Evolutionary conservation across 202 grass and related monocot genomes (phyloP).

Genomic region (Zizania palustris): DNA sequence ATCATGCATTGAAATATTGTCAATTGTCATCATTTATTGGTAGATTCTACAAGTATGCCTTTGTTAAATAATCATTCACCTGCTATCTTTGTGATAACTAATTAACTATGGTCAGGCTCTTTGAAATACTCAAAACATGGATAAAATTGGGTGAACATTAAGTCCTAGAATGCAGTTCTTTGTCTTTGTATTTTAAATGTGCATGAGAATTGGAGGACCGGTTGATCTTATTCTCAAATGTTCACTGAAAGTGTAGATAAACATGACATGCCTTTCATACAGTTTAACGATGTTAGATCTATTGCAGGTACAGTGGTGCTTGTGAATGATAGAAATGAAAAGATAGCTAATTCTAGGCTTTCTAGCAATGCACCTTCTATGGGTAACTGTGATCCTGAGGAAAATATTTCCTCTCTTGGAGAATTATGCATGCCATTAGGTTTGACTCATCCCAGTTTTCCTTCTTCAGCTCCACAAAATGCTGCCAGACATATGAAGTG

Average conservation of each 20-base stretch:
- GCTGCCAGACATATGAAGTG: slow-evolving; percentile 66
- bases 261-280: slow-evolving; percentile 20
- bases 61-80: slow-evolving; percentile 23
- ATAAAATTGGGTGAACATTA: slow-evolving; percentile 9
- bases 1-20: not conserved
- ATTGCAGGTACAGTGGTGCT: slow-evolving; percentile 44
- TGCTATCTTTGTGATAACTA: slow-evolving; percentile 25
- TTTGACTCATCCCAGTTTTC: slow-evolving; percentile 26
- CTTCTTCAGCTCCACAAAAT: slow-evolving; percentile 68
- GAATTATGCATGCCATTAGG: slow-evolving; percentile 36
- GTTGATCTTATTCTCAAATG: slow-evolving; percentile 14
- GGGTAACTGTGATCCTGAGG: slow-evolving; percentile 45
- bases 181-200: slow-evolving; percentile 16
- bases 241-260: slow-evolving; percentile 32
- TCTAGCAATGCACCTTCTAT: slow-evolving; percentile 49
- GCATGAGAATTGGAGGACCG: slow-evolving; percentile 5
- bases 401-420: slow-evolving; percentile 50
- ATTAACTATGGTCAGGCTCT: not conserved
- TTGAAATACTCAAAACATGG: not conserved
- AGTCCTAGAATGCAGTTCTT: slow-evolving; percentile 14
- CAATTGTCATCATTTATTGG: slow-evolving; percentile 8
- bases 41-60: slow-evolving; percentile 10
- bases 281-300: slow-evolving; percentile 21
- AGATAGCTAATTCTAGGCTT: slow-evolving; percentile 51
- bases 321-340: slow-evolving; percentile 44